Conservation (phyloP, 441 rosid species). For the Pelargonium australe region DNA sequence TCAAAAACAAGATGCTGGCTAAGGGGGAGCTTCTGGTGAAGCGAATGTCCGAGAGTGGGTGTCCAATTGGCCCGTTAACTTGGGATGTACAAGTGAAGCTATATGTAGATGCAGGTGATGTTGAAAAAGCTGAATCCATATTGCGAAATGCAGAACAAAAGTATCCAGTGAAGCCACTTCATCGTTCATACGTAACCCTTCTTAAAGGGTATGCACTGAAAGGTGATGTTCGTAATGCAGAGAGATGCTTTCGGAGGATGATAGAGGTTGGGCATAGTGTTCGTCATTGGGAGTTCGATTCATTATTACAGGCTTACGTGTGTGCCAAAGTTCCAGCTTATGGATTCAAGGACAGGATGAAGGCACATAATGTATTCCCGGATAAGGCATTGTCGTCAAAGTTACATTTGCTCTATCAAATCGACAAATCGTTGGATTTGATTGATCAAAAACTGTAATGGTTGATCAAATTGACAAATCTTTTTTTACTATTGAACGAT, state of each 20-base stretch:
- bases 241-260: constrained; percentile 20
- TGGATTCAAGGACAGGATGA: constrained; percentile 11
- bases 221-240: constrained; percentile 26
- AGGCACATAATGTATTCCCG: constrained; percentile 22
- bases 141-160: background rate
- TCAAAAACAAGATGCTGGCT: constrained; percentile 17
- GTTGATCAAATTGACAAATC: too few relatives aligned
- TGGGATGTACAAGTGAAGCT: constrained; percentile 23
- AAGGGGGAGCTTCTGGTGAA: constrained; percentile 27
- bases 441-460: background rate
- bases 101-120: constrained; percentile 23
- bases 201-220: constrained; percentile 23
- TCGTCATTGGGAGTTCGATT: constrained; percentile 13
- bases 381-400: background rate
- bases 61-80: constrained; percentile 1
- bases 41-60: constrained; percentile 19
- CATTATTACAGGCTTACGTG: constrained; percentile 21
- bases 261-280: constrained; percentile 13
- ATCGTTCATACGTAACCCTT: constrained; percentile 16
- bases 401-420: constrained; percentile 9
- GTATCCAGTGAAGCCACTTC: constrained; percentile 16
- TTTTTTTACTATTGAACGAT: too few relatives aligned
- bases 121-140: constrained; percentile 21
- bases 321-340: background rate
- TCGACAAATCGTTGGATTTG: background rate